Percentiles rank a stretch among this genome's conserved stretches.
phyloP scores from a whole-genome alignment of 2,329 filamentous ascomycete species.

The Orbilia ellipsospora region DNA sequence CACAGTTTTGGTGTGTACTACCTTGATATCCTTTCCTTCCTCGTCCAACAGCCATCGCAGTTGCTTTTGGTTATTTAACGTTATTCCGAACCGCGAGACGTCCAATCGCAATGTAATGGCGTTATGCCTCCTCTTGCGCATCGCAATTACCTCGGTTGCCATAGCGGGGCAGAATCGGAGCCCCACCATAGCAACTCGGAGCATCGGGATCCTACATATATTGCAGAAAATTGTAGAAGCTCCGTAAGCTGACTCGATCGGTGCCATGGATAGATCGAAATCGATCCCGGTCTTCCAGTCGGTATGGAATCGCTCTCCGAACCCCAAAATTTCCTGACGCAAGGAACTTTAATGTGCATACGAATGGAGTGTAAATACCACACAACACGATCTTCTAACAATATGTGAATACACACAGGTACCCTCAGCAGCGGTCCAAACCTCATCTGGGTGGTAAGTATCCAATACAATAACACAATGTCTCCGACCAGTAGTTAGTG shows the following conservation, averaged over 20 bases:
- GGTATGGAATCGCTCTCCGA: conserved; percentile 9
- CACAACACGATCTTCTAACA: neutral
- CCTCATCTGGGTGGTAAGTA: conserved; percentile 50
- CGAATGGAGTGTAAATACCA: neutral
- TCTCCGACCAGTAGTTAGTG: no score
- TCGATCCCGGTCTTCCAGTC: conserved; percentile 34
- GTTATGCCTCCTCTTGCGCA: conserved; percentile 23
- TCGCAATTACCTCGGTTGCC: neutral
- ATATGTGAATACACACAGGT: conserved; percentile 2
- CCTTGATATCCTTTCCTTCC: neutral
- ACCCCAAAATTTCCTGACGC: neutral
- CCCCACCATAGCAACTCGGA: no score
- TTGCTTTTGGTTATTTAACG: conserved; percentile 6
- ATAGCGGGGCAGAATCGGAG: no score
- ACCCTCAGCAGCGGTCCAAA: conserved; percentile 40
- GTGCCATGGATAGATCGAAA: conserved; percentile 17
- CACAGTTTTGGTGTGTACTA: conserved; percentile 30
- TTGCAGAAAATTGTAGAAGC: neutral
- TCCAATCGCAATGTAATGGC: conserved; percentile 14
- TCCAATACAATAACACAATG: neutral
- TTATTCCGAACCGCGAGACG: conserved; percentile 33
- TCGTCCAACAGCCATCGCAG: neutral
- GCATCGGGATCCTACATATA: neutral
- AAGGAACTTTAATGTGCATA: neutral
- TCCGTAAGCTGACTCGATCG: neutral